Conservation (phyloP, 1,284 basidiomycete genomes). For the Athelia sp. region DNA sequence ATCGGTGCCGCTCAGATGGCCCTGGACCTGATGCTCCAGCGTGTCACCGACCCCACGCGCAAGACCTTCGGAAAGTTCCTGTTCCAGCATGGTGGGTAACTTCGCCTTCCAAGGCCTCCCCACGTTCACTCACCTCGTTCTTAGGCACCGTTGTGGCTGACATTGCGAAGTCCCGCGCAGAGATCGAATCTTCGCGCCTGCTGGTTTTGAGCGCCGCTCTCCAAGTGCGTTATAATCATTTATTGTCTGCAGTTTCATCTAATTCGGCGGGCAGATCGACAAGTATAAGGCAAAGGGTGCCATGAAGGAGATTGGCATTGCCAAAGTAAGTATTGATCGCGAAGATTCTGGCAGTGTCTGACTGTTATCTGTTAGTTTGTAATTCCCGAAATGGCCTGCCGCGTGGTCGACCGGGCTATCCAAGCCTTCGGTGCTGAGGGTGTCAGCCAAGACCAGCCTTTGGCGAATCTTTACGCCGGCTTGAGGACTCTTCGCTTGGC, state of each 20-base stretch:
- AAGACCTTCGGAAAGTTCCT: conserved; percentile 95
- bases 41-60: conserved; percentile 87
- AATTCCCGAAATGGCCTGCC: conserved; percentile 84
- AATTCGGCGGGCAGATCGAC: conserved; percentile 66
- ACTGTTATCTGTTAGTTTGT: conserved; percentile 58
- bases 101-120: conserved; percentile 1
- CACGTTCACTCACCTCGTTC: background rate
- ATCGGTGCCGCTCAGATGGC: conserved; percentile 87
- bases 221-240: conserved; percentile 42
- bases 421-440: conserved; percentile 96
- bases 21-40: conserved; percentile 83
- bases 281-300: conserved; percentile 89
- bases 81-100: conserved; percentile 76
- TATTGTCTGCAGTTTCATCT: background rate
- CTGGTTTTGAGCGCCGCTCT: conserved; percentile 92
- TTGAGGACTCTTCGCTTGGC: conserved; percentile 87
- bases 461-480: conserved; percentile 77
- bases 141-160: conserved; percentile 84
- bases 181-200: conserved; percentile 85
- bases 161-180: conserved; percentile 88
- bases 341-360: conserved; percentile 3
- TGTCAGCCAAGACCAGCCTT: conserved; percentile 82
- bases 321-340: conserved; percentile 65
- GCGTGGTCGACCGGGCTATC: conserved; percentile 90
- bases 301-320: conserved; percentile 94